Conservation (phyloP, 208 protist species). For the Leishmania tropica region DNA sequence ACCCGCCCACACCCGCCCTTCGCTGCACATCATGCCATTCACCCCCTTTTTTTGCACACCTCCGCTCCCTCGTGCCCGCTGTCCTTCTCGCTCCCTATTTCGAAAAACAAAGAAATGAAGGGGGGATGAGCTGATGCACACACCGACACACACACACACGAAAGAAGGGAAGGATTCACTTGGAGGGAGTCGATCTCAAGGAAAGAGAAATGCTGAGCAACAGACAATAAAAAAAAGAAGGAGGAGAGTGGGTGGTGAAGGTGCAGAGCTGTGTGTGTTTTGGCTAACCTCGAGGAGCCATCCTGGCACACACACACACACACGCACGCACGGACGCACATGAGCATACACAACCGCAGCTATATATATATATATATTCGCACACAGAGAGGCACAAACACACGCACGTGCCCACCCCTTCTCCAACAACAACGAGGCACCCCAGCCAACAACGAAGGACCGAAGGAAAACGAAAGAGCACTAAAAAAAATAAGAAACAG, state of each 20-base stretch:
- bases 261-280: not conserved
- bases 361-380: too few relatives aligned
- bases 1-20: not conserved
- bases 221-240: slow-evolving; percentile 1
- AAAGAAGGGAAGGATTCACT: not conserved
- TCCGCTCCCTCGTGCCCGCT: not conserved
- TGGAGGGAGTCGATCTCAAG: not conserved
- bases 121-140: not conserved
- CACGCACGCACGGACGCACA: too few relatives aligned
- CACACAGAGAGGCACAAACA: too few relatives aligned
- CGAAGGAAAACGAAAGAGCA: not conserved
- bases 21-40: not conserved
- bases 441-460: not conserved
- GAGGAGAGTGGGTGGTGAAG: not conserved
- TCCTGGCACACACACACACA: not conserved
- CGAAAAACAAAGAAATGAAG: not conserved
- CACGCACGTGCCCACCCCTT: too few relatives aligned
- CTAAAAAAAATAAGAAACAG: too few relatives aligned
- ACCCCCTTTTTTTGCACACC: not conserved
- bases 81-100: not conserved
- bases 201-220: not conserved
- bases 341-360: too few relatives aligned
- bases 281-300: not conserved
- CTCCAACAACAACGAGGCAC: too few relatives aligned
- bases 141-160: not conserved